phyloP scores from a whole-genome alignment of 2,329 filamentous ascomycete genomes.

The Microsporum ferrugineum region DNA sequence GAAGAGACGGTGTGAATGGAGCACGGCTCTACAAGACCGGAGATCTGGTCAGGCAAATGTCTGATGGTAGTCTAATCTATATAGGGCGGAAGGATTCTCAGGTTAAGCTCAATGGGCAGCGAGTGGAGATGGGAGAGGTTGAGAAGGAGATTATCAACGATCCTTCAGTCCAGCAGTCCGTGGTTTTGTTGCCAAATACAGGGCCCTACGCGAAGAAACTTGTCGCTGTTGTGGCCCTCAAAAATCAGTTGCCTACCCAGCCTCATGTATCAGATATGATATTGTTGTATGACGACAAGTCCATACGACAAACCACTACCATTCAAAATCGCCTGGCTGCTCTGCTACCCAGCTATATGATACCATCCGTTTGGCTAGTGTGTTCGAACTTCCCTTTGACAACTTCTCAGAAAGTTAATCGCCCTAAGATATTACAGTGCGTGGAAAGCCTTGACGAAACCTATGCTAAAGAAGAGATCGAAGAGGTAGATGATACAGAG shows the following conservation, averaged over 20 bases:
- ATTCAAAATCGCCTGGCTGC: constrained; percentile 13
- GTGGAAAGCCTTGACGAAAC: not conserved
- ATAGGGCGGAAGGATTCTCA: constrained; percentile 6
- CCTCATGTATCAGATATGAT: not conserved
- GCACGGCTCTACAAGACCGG: constrained; percentile 45
- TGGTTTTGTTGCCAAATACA: not conserved
- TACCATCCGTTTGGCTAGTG: constrained; percentile 29
- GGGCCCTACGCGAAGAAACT: not conserved
- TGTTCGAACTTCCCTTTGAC: constrained; percentile 28
- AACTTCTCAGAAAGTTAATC: constrained; percentile 31
- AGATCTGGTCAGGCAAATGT: constrained; percentile 17
- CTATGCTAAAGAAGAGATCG: no score
- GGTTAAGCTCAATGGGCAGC: not conserved
- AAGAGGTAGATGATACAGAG: no score
- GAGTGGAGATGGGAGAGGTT: constrained; percentile 9
- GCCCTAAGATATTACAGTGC: constrained; percentile 17
- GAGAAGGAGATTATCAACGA: constrained; percentile 35
- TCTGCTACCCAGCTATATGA: constrained; percentile 22
- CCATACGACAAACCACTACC: not conserved
- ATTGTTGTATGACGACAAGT: not conserved
- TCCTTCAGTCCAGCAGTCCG: not conserved
- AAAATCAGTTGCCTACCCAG: not conserved
- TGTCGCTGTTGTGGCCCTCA: not conserved
- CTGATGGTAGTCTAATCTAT: constrained; percentile 14
- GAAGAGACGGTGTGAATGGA: constrained; percentile 24